A percentile compares a stretch with the other conserved stretches of the same genome.
Evolutionary conservation across 768 basidiomycete species (phyloP).

Genomic region (Russula virescens): DNA sequence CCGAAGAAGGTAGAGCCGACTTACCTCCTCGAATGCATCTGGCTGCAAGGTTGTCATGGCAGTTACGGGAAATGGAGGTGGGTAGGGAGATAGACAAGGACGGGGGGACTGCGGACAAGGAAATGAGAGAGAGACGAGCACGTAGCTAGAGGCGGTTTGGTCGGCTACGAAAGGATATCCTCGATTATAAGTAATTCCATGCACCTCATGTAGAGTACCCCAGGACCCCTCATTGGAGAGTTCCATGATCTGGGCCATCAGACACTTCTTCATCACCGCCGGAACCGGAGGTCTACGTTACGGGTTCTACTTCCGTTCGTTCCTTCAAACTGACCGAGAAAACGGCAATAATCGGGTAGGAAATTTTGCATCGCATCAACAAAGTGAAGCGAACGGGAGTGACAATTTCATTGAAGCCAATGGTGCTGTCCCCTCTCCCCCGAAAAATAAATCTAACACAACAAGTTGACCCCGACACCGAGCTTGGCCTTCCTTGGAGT

Average conservation of each 20-base stretch:
- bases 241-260: conserved; percentile 19
- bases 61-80: neutral
- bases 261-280: conserved; percentile 20
- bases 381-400: neutral
- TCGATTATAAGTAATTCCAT: conserved; percentile 14
- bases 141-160: conserved; percentile 2
- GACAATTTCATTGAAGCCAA: neutral
- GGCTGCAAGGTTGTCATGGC: conserved; percentile 16
- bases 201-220: conserved; percentile 1
- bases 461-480: no score
- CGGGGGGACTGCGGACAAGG: neutral
- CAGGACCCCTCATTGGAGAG: conserved; percentile 12
- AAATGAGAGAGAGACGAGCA: conserved; percentile 12
- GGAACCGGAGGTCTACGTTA: conserved; percentile 19
- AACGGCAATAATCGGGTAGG: neutral
- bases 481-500: no score
- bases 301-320: conserved; percentile 15
- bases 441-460: neutral
- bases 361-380: conserved; percentile 9
- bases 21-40: conserved; percentile 24
- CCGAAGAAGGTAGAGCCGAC: neutral
- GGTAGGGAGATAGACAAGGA: conserved; percentile 8
- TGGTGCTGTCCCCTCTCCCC: no score
- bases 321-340: conserved; percentile 1
- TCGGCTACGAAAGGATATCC: conserved; percentile 4